Evolutionary conservation across 306 rosid species (phyloP), one percentile per base, ranked within the genome.

Genomic region (Delonix regia): DNA sequence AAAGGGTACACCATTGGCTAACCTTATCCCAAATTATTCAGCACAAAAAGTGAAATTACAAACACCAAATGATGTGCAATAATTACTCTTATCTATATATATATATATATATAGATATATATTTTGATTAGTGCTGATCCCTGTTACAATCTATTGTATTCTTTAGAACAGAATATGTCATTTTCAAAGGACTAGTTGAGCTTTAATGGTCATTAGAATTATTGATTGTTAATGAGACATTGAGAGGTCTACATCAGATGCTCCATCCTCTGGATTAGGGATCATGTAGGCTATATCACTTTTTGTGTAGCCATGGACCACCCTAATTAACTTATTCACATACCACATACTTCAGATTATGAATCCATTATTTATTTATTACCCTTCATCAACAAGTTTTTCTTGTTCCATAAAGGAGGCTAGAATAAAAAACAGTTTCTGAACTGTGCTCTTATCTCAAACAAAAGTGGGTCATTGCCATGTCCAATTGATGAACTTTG

Each of bases 191-290:
- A 47, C 70, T 65, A 41, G 84, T 63, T 69, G 74, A 55, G 79
- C 76, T 47, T 61, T 78, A 69, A 49, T 76, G 70, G 81, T 65
- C 76, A 82, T 79, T 79, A 38, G 21, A 73, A 85, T 77, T 84
- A 73, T 82, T 74, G 78, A 70, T 73, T 70, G 71, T 74, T 63
- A 48, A 68, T 66, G 62, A 67, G 76, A 34, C 67, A 39, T 71
- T 78, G 82, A 78, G 71, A 57, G 28, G 88, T 82, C 88, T 49
- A 48, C 84, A 77, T 85, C 86, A 75, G 75, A 85, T 76, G 86
- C 64, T 25, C 36, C n/a, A 72, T 71, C 73, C 74, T 64, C 77
- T 82, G 60, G 34, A 75, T 56, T 63, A 33, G 77, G 39, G n/a
- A 59, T 81, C 76, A 67, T 25, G 51, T 73, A 73, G 77, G 14